Base-by-base conservation (phyloP, 805 yeast species). In the Limtongia smithiae region DNA sequence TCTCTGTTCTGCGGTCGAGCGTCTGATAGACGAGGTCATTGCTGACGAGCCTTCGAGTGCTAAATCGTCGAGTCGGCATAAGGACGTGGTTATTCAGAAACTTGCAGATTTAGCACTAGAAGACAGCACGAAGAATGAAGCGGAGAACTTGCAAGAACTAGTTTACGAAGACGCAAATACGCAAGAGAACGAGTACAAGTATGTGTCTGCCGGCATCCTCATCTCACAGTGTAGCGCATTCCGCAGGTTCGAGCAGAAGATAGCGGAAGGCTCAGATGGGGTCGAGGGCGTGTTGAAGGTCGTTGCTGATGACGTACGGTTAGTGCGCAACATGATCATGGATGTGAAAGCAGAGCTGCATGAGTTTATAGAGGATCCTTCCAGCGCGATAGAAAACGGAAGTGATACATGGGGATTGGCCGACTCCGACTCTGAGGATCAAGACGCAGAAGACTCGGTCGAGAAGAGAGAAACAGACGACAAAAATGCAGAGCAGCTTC, bases 151-250 rank as follows among this genome's bases (percentile, higher is more conserved):
- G 11, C 14, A 7, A 15, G 40, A 37, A 37, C n/a, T 9, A 11
- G 8, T 20, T 9, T 2, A 28, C 25, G 44, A 40, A 18, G 28
- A 25, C n/a, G 39, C 21, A 3, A 46, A 37, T 15, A 25, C 22
- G 18, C 11, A 27, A n/a, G 41, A 31, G 1, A 42, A 41, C 11
- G 15, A 43, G 37, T 45, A 33, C 22, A 36, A 43, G 33, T 52
- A 52, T 31, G 48, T 52, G 14, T 39, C 51, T 3, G 43, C 54
- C 12, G 57, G 54, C 12, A 33, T 49, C n/a, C 48, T 45, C 2
- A 32, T 52, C 2, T 20, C 36, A 11, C 41, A 48, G 33, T 44
- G 50, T 38, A 37, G 36, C 25, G 21, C 20, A 15, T 35, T 52
- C 17, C 35, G 33, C 11, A 30, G 37, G 27, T 43, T 48, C 32